Percentiles rank a stretch among this genome's conserved stretches.
These are phyloP conservation scores for Tagetes patula DNA, from an alignment of 129 eudicot species.

Conservation along the genomic window DNA sequence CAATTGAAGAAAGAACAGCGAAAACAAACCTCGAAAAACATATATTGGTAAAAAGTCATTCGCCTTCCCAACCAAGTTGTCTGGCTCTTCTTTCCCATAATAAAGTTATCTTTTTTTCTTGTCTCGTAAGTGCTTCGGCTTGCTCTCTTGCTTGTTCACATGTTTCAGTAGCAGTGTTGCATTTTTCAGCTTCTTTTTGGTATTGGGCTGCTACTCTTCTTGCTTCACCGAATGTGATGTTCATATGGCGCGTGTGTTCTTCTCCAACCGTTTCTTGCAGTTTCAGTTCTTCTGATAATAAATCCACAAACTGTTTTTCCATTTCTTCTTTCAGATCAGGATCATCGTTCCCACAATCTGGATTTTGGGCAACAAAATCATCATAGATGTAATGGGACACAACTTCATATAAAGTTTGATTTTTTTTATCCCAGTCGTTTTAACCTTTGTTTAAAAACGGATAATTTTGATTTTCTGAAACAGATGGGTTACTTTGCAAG, in stretches of 20 bases:
- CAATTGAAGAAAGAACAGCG: conserved; percentile 28
- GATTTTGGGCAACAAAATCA: neutral
- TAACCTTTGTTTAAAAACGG: neutral
- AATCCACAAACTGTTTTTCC: conserved; percentile 84
- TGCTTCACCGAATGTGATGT: conserved; percentile 74
- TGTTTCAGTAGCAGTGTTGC: conserved; percentile 78
- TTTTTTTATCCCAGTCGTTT: neutral
- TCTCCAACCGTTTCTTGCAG: conserved; percentile 59
- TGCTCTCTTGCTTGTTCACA: conserved; percentile 78
- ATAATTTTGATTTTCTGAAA: neutral
- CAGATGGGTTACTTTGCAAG: neutral
- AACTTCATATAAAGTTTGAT: neutral
- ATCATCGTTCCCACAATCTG: conserved; percentile 87
- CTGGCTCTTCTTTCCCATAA: conserved; percentile 83
- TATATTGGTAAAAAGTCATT: conserved; percentile 22
- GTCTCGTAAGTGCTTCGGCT: conserved; percentile 55
- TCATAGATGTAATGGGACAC: neutral
- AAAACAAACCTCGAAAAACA: conserved; percentile 14
- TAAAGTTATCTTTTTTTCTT: conserved; percentile 70
- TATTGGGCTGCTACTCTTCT: conserved; percentile 70
- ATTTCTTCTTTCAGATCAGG: conserved; percentile 85
- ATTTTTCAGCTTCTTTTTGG: conserved; percentile 85
- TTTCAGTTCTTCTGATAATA: conserved; percentile 74
- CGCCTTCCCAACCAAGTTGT: conserved; percentile 70
- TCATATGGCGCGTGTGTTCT: conserved; percentile 72